These are phyloP conservation scores for Trichoderma arundinaceum DNA, from an alignment of 2,329 filamentous ascomycete genomes.

Conservation along the genomic window DNA sequence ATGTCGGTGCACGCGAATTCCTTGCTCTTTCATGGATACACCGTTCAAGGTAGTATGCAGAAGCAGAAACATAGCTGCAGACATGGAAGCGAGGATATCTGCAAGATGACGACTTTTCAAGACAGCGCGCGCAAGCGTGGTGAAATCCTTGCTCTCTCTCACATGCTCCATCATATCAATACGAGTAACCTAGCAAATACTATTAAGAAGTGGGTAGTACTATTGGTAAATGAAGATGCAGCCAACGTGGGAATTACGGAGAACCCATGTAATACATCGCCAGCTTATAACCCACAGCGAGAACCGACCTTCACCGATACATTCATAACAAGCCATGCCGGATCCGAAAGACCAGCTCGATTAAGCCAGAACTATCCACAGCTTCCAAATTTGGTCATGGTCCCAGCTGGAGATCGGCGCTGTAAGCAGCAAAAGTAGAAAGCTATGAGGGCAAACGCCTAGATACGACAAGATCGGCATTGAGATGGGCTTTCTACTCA, in stretches of 20 bases:
- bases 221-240: neutral
- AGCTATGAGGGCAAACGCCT: neutral
- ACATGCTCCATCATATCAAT: neutral
- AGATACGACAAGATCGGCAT: neutral
- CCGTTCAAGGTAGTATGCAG: neutral
- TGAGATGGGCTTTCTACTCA: neutral
- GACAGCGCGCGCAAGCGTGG: neutral
- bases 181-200: neutral
- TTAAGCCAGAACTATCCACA: neutral
- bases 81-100: neutral
- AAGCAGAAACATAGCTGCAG: neutral
- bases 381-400: neutral
- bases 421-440: neutral
- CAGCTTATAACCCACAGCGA: neutral
- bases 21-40: slow-evolving; percentile 4
- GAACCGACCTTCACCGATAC: neutral
- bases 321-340: neutral
- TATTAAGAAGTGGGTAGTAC: neutral
- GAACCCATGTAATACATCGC: neutral
- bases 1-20: slow-evolving; percentile 3
- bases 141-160: neutral
- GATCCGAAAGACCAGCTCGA: neutral
- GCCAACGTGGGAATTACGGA: neutral
- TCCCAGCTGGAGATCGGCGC: slow-evolving; percentile 7
- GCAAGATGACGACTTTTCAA: neutral